Evolutionary conservation across 1,284 basidiomycete genomes (phyloP), one percentile per base, ranked within the genome.

Genomic region (Afroboletus lepidellus): DNA sequence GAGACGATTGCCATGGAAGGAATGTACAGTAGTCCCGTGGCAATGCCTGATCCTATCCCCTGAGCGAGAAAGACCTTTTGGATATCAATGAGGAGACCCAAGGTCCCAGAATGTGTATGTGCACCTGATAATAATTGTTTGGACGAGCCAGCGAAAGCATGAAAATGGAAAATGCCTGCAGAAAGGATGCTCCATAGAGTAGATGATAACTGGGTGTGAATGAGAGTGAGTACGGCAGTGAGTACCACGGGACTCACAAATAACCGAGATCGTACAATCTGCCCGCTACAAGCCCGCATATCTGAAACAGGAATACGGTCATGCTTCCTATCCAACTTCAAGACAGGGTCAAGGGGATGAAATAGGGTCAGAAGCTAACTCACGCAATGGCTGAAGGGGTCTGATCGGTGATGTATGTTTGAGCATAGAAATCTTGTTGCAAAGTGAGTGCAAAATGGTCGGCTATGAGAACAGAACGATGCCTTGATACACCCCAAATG

Each of bases 251-350:
- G 18, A 55, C 70, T 51, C 51, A 69, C 69, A 73, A 71, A 51
- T 73, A 62, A 21, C 70, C 69, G 29, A 63, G 63, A 39, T 74
- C 71, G 50, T 66, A 72, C 15, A 75, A 20, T 16, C 65, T 59
- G 8, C 73, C 73, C 0, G 66, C 61, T 27, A 66, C 24, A 16
- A 74, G 58, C 0, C 73, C 73, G 8, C 59, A 60, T 16, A 66
- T 57, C 33, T 78, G 71, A 29, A 74, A 68, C 21, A 78, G 60
- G 54, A 72, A 75, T 39, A 71, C 69, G 51, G 74, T 77, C 18
- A 72, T 59, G 18, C 77, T 76, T 13, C 79, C 79, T 18, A 81
- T 76, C 79, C 79, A 81, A 27, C 73, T 74, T 50, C 20, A 30
- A 27, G 23, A 13, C 8, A 9, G 12, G 36, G n/a, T 56, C 39